Percentiles rank a stretch among this genome's conserved stretches.
Evolutionary conservation across 805 yeast genomes (phyloP).

Genomic region (Ogataea methylovora): DNA sequence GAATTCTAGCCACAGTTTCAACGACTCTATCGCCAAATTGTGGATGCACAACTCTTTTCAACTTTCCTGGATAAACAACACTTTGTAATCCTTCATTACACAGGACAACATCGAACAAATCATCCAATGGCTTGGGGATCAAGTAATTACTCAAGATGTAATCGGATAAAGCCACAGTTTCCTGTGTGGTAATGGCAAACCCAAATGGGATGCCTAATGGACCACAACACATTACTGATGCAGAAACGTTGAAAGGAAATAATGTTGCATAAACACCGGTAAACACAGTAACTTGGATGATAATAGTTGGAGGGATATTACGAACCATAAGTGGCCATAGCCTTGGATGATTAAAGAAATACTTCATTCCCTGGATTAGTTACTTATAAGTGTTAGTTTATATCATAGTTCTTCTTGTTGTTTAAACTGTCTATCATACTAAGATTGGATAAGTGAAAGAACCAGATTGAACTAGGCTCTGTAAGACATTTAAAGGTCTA

Average conservation of each 20-base stretch:
- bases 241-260: conserved; percentile 16
- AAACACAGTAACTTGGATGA: conserved; percentile 14
- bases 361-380: conserved; percentile 19
- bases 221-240: conserved; percentile 15
- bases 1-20: conserved; percentile 10
- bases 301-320: conserved; percentile 13
- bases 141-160: conserved; percentile 17
- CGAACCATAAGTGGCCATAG: conserved; percentile 20
- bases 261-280: conserved; percentile 11
- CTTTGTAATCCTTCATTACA: conserved; percentile 19
- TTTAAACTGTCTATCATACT: background rate
- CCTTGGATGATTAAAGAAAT: conserved; percentile 16
- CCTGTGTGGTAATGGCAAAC: conserved; percentile 16
- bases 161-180: conserved; percentile 16
- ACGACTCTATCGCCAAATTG: conserved; percentile 15
- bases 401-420: background rate
- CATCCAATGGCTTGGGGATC: conserved; percentile 17
- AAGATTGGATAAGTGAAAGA: background rate
- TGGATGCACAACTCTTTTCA: conserved; percentile 21
- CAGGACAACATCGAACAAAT: conserved; percentile 19
- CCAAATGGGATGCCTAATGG: conserved; percentile 22
- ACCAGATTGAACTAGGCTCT: background rate
- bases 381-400: conserved; percentile 7
- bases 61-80: conserved; percentile 25
- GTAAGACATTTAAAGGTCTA: background rate